Evolutionary conservation across 2,329 filamentous ascomycete genomes (phyloP).

Genomic region (Aspergillus amoenus): DNA sequence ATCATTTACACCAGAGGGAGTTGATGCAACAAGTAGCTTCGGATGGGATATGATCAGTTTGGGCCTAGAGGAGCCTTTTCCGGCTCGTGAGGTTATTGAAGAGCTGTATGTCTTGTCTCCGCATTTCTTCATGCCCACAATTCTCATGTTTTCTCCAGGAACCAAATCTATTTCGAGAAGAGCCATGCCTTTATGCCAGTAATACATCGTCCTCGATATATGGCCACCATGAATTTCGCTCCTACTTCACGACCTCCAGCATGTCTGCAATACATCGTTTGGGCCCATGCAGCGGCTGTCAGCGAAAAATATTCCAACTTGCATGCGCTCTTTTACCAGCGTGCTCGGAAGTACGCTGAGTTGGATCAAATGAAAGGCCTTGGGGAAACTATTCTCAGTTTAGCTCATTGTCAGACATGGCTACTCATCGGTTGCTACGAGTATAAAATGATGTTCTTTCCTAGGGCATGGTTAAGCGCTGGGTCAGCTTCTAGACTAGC

Average conservation of each 20-base stretch:
- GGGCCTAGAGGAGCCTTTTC: constrained; percentile 78
- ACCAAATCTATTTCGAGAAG: constrained; percentile 87
- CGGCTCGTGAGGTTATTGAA: constrained; percentile 76
- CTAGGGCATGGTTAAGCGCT: constrained; percentile 89
- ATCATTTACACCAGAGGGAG: constrained; percentile 21
- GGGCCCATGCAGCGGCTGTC: constrained; percentile 86
- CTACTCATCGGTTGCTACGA: constrained; percentile 78
- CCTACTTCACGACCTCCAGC: constrained; percentile 83
- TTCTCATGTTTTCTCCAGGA: constrained; percentile 48
- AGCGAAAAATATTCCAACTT: constrained; percentile 77
- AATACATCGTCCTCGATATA: constrained; percentile 83
- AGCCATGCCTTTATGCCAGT: constrained; percentile 82
- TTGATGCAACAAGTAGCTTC: constrained; percentile 47
- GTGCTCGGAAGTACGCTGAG: constrained; percentile 86
- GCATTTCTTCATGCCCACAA: background rate
- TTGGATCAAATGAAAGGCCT: constrained; percentile 88
- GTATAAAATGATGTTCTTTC: constrained; percentile 98
- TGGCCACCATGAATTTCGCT: constrained; percentile 86
- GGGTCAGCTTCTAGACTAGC: constrained; percentile 76
- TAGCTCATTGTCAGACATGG: constrained; percentile 85
- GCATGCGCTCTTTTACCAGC: constrained; percentile 85
- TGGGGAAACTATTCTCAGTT: constrained; percentile 81
- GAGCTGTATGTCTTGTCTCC: constrained; percentile 62
- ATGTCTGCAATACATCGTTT: constrained; percentile 89
- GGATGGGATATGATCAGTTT: constrained; percentile 85